Evolutionary conservation across 805 yeast genomes (phyloP).

Genomic region (Metschnikowia proteae): DNA sequence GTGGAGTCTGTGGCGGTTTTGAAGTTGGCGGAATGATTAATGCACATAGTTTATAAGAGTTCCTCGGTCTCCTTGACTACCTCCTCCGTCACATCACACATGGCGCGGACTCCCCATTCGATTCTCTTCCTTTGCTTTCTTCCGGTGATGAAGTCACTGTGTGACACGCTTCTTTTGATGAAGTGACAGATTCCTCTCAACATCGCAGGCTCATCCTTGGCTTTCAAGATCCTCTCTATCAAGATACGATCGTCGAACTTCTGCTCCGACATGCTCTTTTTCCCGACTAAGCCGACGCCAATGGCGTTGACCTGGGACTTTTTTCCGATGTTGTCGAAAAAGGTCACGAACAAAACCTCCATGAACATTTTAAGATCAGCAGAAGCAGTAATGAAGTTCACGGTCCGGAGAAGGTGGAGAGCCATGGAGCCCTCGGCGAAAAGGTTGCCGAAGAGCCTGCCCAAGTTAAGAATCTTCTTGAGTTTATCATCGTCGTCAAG

Average conservation of each 20-base stretch:
- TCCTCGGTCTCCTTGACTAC: conserved; percentile 19
- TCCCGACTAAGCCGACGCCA: conserved; percentile 40
- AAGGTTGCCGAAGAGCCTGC: conserved; percentile 74
- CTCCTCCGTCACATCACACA: conserved; percentile 52
- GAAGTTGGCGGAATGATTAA: conserved; percentile 15
- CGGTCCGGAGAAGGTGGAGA: conserved; percentile 65
- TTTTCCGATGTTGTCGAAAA: conserved; percentile 62
- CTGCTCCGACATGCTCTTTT: conserved; percentile 26
- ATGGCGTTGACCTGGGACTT: conserved; percentile 49
- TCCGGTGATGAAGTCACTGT: conserved; percentile 49
- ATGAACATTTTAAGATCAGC: conserved; percentile 63
- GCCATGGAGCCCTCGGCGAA: conserved; percentile 72
- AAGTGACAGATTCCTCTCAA: conserved; percentile 67
- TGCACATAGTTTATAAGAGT: neutral
- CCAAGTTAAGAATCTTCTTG: conserved; percentile 63
- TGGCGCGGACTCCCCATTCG: conserved; percentile 61
- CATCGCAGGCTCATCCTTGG: conserved; percentile 55
- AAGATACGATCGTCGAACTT: conserved; percentile 47
- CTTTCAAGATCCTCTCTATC: conserved; percentile 48
- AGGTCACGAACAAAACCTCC: conserved; percentile 67
- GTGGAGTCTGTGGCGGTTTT: conserved; percentile 54
- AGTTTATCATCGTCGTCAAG: conserved; percentile 52
- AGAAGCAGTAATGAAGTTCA: conserved; percentile 68
- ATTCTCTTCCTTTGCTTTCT: conserved; percentile 54
- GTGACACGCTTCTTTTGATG: conserved; percentile 43